Evolutionary conservation across 495 filamentous ascomycete species (phyloP), one percentile per base, ranked within the genome.

Genomic region (Xylaria venustula): DNA sequence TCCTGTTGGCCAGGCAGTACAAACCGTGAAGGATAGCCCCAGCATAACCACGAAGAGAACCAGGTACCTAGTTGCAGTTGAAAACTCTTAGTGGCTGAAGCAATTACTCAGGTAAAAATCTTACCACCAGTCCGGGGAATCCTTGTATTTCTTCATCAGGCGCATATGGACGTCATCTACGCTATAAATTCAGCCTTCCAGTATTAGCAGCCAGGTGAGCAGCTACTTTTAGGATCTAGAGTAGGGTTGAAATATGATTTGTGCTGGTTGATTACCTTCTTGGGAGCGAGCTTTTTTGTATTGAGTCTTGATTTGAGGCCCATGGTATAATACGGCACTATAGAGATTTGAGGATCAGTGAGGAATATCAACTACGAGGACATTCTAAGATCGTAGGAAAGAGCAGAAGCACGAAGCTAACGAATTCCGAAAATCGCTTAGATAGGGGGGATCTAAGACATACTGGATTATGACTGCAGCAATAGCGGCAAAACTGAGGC

Each of bases 401-500:
- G 8, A 52, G 30, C 3, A 23, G 9, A 19, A 36, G 9, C 30
- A 37, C 12, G 5, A 37, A 3, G 1, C 3, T n/a, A n/a, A n/a
- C n/a, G n/a, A n/a, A n/a, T n/a, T n/a, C 22, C 3, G 22, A 20
- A 11, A 17, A 3, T 7, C 40, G 50, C 20, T 11, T 25, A 12
- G 2, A 51, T n/a, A 19, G 19, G 30, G 23, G 19, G 22, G 12
- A 25, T 7, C 2, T 4, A 26, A 41, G 17, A 1, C 51, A 28
- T 54, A 47, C 54, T 81, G 76, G 12, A 88, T 78, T 54, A 91
- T 81, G 28, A 90, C 83, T 14, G 86, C 85, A 0, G 85, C 79
- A 17, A 89, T 77, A 12, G 88, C 83, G 45, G 88, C 88, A 65
- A 91, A 91, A 1, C 85, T 84, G 1, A 90, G 76, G 0, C 87